Conservation (phyloP, 352 stramenopile species). For the Pythium folliculosum region DNA sequence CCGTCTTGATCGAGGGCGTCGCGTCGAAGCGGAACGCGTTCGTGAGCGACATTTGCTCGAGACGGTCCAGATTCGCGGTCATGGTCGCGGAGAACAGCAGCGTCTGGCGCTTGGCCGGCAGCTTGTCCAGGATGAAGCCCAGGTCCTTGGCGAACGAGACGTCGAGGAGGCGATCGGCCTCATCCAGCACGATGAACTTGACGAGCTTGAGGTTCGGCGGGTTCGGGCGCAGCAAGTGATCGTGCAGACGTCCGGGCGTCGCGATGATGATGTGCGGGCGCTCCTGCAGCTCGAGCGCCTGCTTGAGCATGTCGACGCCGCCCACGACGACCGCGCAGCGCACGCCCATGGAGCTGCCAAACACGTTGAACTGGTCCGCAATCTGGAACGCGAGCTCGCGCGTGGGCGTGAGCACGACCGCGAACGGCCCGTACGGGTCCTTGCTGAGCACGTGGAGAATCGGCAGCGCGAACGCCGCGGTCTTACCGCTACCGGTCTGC, state of each 20-base stretch:
- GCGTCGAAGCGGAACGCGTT: constrained; percentile 74
- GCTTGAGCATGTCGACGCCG: constrained; percentile 93
- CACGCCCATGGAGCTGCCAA: constrained; percentile 92
- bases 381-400: constrained; percentile 99
- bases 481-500: constrained; percentile 97
- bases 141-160: constrained; percentile 88
- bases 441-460: constrained; percentile 96
- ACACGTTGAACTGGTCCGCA: constrained; percentile 95
- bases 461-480: constrained; percentile 96
- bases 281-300: constrained; percentile 87
- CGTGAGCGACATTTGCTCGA: constrained; percentile 74
- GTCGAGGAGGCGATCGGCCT: constrained; percentile 95
- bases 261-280: constrained; percentile 97
- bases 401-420: constrained; percentile 96
- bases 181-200: constrained; percentile 97
- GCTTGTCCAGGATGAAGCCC: constrained; percentile 78
- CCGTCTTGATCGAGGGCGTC: constrained; percentile 86
- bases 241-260: constrained; percentile 94
- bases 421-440: constrained; percentile 95
- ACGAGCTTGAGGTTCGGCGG: constrained; percentile 90
- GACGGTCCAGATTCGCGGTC: constrained; percentile 90
- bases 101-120: constrained; percentile 90
- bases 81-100: constrained; percentile 98
- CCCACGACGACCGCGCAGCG: constrained; percentile 94
- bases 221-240: constrained; percentile 91